Conservation (phyloP, 805 yeast genomes). For the Diddensiella transvaalensis region DNA sequence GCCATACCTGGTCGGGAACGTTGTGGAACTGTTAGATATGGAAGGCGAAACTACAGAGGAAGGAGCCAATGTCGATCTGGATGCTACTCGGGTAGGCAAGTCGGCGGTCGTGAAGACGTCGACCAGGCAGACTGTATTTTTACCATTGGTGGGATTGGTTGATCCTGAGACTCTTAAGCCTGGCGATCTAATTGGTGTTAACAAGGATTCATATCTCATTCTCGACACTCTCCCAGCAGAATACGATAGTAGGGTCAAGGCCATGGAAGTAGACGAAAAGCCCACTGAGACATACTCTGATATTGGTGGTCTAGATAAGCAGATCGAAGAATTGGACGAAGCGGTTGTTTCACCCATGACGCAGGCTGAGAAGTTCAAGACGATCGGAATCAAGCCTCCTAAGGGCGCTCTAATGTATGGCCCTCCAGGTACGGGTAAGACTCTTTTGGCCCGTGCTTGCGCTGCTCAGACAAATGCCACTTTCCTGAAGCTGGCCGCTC, state of each 20-base stretch:
- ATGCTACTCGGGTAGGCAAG: conserved; percentile 86
- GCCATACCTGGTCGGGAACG: conserved; percentile 95
- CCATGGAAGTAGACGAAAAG: conserved; percentile 99
- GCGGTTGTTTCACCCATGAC: conserved; percentile 98
- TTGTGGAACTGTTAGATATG: conserved; percentile 88
- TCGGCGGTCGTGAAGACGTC: conserved; percentile 98
- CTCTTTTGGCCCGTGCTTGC: conserved; percentile 94
- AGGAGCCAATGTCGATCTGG: conserved; percentile 93
- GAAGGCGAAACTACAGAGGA: conserved; percentile 75
- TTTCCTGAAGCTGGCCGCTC: conserved; percentile 92
- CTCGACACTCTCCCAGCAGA: conserved; percentile 95
- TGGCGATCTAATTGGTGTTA: conserved; percentile 96
- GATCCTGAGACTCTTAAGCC: conserved; percentile 91
- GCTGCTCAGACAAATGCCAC: conserved; percentile 99
- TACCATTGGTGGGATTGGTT: conserved; percentile 93
- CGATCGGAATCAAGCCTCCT: conserved; percentile 94
- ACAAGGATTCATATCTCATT: conserved; percentile 90
- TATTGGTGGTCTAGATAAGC: conserved; percentile 97
- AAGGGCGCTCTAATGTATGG: conserved; percentile 99
- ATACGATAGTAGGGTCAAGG: conserved; percentile 95
- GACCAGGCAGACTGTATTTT: conserved; percentile 93
- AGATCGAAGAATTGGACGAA: conserved; percentile 95
- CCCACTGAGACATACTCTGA: conserved; percentile 97
- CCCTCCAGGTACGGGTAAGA: conserved; percentile 99
- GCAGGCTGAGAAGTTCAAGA: conserved; percentile 93